Evolutionary conservation across 2,329 filamentous ascomycete species (phyloP).

Genomic region (Penicillium aurantiogriseum): DNA sequence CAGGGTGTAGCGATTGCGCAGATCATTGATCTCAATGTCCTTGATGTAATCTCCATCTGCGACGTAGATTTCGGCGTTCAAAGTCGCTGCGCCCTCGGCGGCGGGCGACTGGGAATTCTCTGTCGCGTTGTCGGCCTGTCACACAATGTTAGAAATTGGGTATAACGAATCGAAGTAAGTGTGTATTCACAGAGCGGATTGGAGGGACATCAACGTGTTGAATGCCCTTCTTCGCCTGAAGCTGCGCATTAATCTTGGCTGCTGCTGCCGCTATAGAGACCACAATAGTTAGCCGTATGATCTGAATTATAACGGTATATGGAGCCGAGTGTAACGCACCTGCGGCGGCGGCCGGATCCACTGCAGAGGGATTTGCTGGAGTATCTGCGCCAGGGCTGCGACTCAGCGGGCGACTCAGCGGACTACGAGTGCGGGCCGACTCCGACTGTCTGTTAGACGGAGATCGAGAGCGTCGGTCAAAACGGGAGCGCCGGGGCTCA

Average conservation of each 20-base stretch:
- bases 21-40: conserved; percentile 97
- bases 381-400: conserved; percentile 48
- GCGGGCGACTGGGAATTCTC: conserved; percentile 56
- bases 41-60: conserved; percentile 97
- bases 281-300: conserved; percentile 10
- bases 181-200: conserved; percentile 59
- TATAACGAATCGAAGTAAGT: background rate
- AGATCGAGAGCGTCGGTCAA: conserved; percentile 88
- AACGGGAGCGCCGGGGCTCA: conserved; percentile 76
- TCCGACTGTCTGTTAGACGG: conserved; percentile 68
- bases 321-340: conserved; percentile 53
- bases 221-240: conserved; percentile 82
- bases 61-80: conserved; percentile 88
- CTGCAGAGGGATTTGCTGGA: conserved; percentile 46
- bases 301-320: background rate
- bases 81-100: conserved; percentile 53
- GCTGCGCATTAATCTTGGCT: conserved; percentile 78
- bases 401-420: conserved; percentile 52
- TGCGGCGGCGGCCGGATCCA: conserved; percentile 74
- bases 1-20: conserved; percentile 93
- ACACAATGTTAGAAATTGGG: conserved; percentile 14
- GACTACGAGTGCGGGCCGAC: conserved; percentile 75
- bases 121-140: conserved; percentile 50
- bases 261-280: conserved; percentile 71
- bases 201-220: conserved; percentile 89